Conservation (phyloP, 73 alveolate species). For the Tetrahymena elliotti region DNA sequence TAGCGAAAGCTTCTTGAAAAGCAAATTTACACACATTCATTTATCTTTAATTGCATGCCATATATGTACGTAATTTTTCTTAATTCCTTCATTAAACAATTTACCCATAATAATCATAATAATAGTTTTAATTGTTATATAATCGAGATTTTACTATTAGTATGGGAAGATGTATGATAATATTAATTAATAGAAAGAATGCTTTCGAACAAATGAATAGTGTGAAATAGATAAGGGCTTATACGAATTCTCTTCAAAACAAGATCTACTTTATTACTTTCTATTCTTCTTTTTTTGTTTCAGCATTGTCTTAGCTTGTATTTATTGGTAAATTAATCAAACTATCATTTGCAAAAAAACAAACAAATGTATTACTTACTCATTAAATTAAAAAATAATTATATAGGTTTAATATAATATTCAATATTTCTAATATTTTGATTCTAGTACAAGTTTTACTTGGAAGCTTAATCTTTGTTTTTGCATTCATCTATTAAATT, state of each 20-base stretch:
- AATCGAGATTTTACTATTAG: neutral
- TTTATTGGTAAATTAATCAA: neutral
- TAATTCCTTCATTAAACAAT: neutral
- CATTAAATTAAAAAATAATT: neutral
- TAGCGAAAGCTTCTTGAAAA: neutral
- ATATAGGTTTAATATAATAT: neutral
- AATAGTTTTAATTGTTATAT: neutral
- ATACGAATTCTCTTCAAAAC: neutral
- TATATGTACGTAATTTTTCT: neutral
- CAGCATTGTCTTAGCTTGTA: neutral
- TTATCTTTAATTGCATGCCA: neutral
- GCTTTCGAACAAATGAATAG: neutral
- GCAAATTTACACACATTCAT: neutral
- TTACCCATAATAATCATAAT: neutral
- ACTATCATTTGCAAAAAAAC: too few species aligned
- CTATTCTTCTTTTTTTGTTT: neutral
- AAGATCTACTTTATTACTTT: neutral
- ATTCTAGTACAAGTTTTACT: neutral
- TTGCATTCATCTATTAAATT: neutral
- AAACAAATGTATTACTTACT: neutral
- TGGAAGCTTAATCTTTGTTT: neutral
- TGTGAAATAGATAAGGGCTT: neutral
- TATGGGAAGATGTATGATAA: neutral
- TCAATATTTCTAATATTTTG: neutral
- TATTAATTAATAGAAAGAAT: neutral